These are phyloP conservation scores for Mycena metata DNA, from an alignment of 768 basidiomycete genomes.

Conservation along the genomic window DNA sequence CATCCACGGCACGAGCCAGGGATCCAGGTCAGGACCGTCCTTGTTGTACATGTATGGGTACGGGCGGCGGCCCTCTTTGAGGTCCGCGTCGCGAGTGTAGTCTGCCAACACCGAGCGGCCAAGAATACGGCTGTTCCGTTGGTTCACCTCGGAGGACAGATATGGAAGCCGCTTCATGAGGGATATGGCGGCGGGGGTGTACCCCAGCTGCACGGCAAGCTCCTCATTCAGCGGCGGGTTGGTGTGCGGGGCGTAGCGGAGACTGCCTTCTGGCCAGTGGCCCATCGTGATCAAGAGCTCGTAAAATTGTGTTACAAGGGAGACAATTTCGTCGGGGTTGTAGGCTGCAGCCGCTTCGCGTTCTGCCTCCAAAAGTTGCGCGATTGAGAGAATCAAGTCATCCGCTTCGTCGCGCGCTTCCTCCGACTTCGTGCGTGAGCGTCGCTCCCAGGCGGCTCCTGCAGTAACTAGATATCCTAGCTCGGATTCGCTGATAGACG, in stretches of 20 bases:
- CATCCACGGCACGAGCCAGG: constrained; percentile 31
- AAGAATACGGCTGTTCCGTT: constrained; percentile 2
- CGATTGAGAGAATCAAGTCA: constrained; percentile 15
- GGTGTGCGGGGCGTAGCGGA: constrained; percentile 24
- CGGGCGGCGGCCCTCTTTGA: constrained; percentile 24
- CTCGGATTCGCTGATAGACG: constrained; percentile 13
- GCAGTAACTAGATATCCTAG: not conserved
- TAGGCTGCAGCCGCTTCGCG: constrained; percentile 18
- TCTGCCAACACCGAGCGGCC: constrained; percentile 14
- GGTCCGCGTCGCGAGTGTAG: constrained; percentile 22
- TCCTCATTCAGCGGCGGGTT: constrained; percentile 13
- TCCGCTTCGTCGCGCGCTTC: not conserved
- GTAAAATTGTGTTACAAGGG: constrained; percentile 27
- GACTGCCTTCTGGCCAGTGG: constrained; percentile 25
- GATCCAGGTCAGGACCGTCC: constrained; percentile 22
- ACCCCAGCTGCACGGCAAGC: constrained; percentile 28
- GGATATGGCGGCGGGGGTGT: constrained; percentile 16
- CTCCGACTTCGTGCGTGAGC: not conserved
- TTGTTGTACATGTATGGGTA: constrained; percentile 23
- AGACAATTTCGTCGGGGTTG: constrained; percentile 23
- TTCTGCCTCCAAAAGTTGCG: constrained; percentile 22
- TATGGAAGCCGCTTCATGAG: constrained; percentile 31
- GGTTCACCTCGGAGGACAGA: not conserved
- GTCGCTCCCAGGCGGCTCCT: not conserved
- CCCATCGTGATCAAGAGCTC: constrained; percentile 28